Evolutionary conservation across 805 yeast species (phyloP).

Genomic region (Candida schatavii): DNA sequence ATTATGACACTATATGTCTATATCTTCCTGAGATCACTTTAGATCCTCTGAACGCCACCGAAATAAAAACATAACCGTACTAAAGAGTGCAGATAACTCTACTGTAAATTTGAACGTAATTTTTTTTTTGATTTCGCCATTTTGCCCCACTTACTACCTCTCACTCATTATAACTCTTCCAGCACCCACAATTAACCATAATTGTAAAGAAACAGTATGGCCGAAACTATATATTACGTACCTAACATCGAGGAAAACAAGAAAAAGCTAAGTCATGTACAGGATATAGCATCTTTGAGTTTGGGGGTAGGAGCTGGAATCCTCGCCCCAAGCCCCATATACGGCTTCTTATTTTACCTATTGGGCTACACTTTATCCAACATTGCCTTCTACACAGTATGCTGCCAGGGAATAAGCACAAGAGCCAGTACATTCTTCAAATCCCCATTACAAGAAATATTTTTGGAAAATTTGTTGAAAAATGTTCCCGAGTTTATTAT

Average conservation of each 20-base stretch:
- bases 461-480: conserved; percentile 28
- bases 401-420: conserved; percentile 25
- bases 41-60: background rate
- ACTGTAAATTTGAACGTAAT: background rate
- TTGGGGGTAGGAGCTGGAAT: conserved; percentile 42
- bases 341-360: conserved; percentile 35
- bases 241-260: conserved; percentile 29
- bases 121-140: no score
- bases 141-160: no score
- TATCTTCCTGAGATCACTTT: no score
- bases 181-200: no score
- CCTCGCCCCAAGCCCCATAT: conserved; percentile 33
- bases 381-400: conserved; percentile 23
- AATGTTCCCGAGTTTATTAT: conserved; percentile 40
- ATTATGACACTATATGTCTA: no score
- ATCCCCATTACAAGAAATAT: conserved; percentile 31
- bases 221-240: conserved; percentile 15
- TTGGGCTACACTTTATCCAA: conserved; percentile 33
- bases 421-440: conserved; percentile 23
- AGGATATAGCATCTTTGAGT: conserved; percentile 35
- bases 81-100: background rate
- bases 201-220: conserved; percentile 4
- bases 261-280: conserved; percentile 28
- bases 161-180: no score
- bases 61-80: background rate